Base-by-base conservation (phyloP, 2,329 filamentous ascomycete species). In the Alternaria triticina region DNA sequence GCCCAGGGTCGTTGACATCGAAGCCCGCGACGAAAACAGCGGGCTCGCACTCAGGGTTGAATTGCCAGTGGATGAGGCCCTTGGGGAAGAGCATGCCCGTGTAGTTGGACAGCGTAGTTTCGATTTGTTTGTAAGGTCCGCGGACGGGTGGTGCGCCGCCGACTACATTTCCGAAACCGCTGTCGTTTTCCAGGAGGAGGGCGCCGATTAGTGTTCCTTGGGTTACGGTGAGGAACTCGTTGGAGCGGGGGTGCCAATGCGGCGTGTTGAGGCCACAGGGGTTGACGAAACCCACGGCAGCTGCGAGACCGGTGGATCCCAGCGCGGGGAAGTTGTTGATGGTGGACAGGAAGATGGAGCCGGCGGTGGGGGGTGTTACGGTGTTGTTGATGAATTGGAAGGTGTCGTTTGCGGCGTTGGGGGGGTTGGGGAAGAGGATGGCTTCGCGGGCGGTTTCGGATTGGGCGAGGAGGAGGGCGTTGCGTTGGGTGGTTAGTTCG, bases 271-370 rank as follows among this genome's bases (percentile, higher is more conserved):
- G 85, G 61, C 84, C 86, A 70, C 86, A 88, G 36, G 75, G 79
- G 33, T 81, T 79, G 40, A 88, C 76, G 70, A 84, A 83, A 44
- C 84, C 86, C 8, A 88, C 76, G 3, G 85, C 84, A 80, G 86
- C 85, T 61, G 82, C 82, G 36, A 83, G 77, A 20, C 82, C 82
- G 5, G 84, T 86, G 51, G 84, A 82, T 20, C 86, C 83, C 20
- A 88, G 83, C 25, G 86, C 85, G 3, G 87, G 86, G 77, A 88
- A 88, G 36, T 82, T 84, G 77, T 85, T 84, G 72, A 86, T 82
- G 79, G 87, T 86, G 47, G 86, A 85, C 20, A 82, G 79, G 40
- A 86, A 77, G 64, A 87, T 80, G 69, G 85, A 80, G 44, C 85
- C 85, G 43, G 84, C 85, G 2, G 69, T 71, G 2, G 68, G 66